These are phyloP conservation scores for Betula pendula DNA, from an alignment of 306 rosid species.

Conservation along the genomic window DNA sequence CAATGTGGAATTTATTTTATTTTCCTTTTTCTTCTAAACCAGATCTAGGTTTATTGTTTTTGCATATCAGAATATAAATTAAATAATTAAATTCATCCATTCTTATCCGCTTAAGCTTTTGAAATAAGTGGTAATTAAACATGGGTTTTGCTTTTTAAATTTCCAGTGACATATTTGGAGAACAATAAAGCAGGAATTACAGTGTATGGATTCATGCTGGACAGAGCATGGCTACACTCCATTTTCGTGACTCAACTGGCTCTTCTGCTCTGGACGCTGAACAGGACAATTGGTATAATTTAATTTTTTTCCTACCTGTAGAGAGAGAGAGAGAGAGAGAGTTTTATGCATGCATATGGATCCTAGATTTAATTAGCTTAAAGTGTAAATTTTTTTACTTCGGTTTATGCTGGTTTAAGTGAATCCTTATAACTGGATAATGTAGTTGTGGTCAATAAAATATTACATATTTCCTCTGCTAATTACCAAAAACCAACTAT, in stretches of 20 bases:
- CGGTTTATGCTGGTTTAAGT: neutral
- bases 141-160: no score
- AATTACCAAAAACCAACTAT: neutral
- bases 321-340: neutral
- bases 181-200: constrained; percentile 85
- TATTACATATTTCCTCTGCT: neutral
- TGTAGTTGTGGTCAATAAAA: neutral
- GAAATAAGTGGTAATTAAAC: no score
- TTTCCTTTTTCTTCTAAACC: no score
- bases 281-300: constrained; percentile 65
- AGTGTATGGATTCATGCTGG: constrained; percentile 80
- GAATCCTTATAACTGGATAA: neutral
- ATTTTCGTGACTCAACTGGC: constrained; percentile 79
- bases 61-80: no score
- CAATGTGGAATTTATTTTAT: neutral
- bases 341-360: neutral
- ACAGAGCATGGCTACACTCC: constrained; percentile 88
- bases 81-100: no score
- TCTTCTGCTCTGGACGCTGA: constrained; percentile 85
- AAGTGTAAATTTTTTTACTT: neutral
- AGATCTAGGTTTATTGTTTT: no score
- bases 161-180: constrained; percentile 83
- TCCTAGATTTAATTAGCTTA: neutral
- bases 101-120: no score
- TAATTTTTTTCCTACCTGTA: constrained; percentile 1